Evolutionary conservation across 2,329 filamentous ascomycete genomes (phyloP).

Genomic region (Peltaster fructicola): DNA sequence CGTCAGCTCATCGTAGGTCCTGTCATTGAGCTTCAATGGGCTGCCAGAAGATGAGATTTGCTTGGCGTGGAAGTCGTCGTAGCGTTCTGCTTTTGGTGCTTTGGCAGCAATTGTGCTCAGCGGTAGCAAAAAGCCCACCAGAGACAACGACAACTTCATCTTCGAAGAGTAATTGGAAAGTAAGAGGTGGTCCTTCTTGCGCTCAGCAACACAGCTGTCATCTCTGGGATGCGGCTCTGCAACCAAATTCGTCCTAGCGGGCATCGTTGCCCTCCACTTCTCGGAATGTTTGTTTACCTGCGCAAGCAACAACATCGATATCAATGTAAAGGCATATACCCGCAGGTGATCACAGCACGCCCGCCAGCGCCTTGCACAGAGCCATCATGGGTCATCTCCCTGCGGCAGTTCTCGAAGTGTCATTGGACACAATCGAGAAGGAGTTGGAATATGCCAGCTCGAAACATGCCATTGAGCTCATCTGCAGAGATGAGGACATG

Average conservation of each 20-base stretch:
- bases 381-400: slow-evolving; percentile 9
- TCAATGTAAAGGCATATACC: no score
- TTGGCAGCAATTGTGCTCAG: slow-evolving; percentile 45
- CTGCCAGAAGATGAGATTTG: slow-evolving; percentile 36
- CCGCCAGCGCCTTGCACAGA: slow-evolving; percentile 3
- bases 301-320: slow-evolving; percentile 1
- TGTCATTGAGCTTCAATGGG: slow-evolving; percentile 64
- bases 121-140: slow-evolving; percentile 42
- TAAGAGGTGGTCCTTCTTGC: background rate
- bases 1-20: slow-evolving; percentile 58
- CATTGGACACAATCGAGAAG: slow-evolving; percentile 36
- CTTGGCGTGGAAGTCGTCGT: slow-evolving; percentile 52
- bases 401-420: slow-evolving; percentile 23
- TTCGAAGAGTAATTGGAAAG: slow-evolving; percentile 14
- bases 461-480: slow-evolving; percentile 45
- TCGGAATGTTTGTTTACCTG: slow-evolving; percentile 1
- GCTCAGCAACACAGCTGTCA: slow-evolving; percentile 2
- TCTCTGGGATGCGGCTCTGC: no score
- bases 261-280: no score
- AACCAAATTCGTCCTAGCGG: no score
- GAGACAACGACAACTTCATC: slow-evolving; percentile 51
- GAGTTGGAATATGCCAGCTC: slow-evolving; percentile 54
- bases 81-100: slow-evolving; percentile 44
- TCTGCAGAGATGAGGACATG: slow-evolving; percentile 58
- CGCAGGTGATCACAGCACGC: slow-evolving; percentile 1